phyloP scores from a whole-genome alignment of 208 protist species.

The Porcisia deanei region DNA sequence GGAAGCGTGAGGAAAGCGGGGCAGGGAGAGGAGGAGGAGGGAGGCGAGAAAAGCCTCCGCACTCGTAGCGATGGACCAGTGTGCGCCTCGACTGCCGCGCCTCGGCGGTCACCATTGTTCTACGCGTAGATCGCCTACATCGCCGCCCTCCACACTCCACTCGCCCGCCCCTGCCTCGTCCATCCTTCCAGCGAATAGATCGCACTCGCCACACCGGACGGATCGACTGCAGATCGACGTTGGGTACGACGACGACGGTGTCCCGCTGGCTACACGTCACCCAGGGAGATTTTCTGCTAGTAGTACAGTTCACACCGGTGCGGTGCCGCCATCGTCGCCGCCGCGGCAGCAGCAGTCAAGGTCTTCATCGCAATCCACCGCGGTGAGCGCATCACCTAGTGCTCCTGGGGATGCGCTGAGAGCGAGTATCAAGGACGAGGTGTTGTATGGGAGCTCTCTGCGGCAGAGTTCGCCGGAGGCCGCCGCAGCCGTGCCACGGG shows the following conservation, averaged over 20 bases:
- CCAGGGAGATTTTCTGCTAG: not conserved
- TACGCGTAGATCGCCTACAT: not conserved
- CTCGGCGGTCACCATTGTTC: slow-evolving; percentile 18
- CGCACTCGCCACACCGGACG: slow-evolving; percentile 7
- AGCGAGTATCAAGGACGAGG: slow-evolving; percentile 16
- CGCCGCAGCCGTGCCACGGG: not conserved
- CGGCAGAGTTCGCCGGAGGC: not conserved
- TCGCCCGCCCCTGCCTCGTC: slow-evolving; percentile 1
- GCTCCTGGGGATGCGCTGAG: slow-evolving; percentile 7
- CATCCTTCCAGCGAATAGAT: slow-evolving; percentile 8
- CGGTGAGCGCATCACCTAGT: not conserved
- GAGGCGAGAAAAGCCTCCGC: too few relatives aligned
- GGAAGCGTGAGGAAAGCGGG: not conserved
- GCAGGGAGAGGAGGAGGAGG: too few relatives aligned
- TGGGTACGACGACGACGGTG: slow-evolving; percentile 21
- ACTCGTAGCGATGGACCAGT: slow-evolving; percentile 17
- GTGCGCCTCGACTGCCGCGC: slow-evolving; percentile 16
- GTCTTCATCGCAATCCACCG: not conserved
- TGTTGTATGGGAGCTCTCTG: slow-evolving; percentile 3
- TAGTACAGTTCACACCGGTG: not conserved
- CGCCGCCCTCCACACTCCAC: not conserved
- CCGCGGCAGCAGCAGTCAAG: not conserved
- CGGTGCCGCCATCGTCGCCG: not conserved
- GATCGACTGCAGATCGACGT: slow-evolving; percentile 24
- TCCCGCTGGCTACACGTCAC: slow-evolving; percentile 11